Percentiles rank a stretch among this genome's conserved stretches.
These are phyloP conservation scores for Solanum lignicaule DNA, from an alignment of 257 asterid genomes.

Conservation along the genomic window DNA sequence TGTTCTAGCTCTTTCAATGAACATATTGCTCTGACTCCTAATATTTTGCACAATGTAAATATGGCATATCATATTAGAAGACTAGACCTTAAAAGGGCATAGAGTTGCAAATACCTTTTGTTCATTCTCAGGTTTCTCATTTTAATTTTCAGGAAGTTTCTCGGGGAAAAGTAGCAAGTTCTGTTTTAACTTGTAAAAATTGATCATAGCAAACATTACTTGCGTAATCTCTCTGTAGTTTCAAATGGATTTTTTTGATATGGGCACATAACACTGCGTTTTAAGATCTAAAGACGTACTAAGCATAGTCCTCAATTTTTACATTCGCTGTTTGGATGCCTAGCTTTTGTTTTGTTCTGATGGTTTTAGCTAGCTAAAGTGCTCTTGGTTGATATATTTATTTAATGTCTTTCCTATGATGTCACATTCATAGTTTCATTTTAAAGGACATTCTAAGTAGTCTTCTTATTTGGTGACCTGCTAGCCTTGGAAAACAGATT, in stretches of 20 bases:
- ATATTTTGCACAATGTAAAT: background rate
- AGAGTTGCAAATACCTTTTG: background rate
- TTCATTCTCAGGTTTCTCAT: background rate
- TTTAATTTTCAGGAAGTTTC: background rate
- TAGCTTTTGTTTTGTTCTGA: background rate
- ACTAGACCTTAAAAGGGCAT: background rate
- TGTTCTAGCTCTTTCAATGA: background rate
- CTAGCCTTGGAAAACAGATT: slow-evolving; percentile 94
- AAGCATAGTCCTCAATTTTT: background rate
- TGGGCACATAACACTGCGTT: background rate
- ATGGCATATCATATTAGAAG: background rate
- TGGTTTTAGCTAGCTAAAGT: background rate
- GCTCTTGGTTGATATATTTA: background rate
- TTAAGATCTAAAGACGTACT: background rate
- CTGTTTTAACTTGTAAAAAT: background rate
- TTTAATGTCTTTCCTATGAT: background rate
- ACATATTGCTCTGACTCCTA: background rate
- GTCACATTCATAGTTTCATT: background rate
- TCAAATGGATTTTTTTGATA: background rate
- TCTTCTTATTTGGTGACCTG: slow-evolving; percentile 15
- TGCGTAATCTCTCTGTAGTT: background rate
- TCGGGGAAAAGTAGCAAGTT: background rate
- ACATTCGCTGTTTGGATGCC: background rate
- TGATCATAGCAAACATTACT: background rate
- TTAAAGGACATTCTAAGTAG: slow-evolving; percentile 1